A percentile compares a stretch with the other conserved stretches of the same genome.
Conservation (phyloP, 768 basidiomycete species). For the Podaxis rugospora region DNA sequence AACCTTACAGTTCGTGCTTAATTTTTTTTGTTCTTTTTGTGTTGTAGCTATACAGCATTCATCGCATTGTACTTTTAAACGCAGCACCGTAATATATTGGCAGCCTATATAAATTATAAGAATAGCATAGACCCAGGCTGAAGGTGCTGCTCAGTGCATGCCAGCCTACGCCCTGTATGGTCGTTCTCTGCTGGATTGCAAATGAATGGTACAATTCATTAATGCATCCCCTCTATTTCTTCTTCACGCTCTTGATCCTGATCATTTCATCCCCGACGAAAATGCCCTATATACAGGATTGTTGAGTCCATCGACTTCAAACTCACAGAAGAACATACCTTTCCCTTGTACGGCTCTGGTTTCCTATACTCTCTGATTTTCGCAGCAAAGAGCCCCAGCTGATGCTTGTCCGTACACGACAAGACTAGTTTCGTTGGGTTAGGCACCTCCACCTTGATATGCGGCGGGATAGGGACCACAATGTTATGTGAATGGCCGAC, state of each 20-base stretch:
- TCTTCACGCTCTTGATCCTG: conserved; percentile 88
- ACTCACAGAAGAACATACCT: conserved; percentile 50
- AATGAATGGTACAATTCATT: background rate
- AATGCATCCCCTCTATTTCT: conserved; percentile 67
- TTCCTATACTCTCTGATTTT: conserved; percentile 78
- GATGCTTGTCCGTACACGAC: conserved; percentile 83
- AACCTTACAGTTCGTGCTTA: background rate
- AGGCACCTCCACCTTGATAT: conserved; percentile 79
- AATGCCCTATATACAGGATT: conserved; percentile 57
- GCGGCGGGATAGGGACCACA: conserved; percentile 72
- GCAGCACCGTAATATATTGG: conserved; percentile 9
- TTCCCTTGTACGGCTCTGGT: conserved; percentile 97
- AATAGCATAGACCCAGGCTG: conserved; percentile 1
- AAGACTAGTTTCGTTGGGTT: conserved; percentile 81
- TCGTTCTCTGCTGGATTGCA: background rate
- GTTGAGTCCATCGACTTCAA: background rate
- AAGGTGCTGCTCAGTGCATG: background rate
- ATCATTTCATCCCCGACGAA: conserved; percentile 93
- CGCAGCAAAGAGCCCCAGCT: conserved; percentile 84
- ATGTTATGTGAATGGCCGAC: conserved; percentile 91
- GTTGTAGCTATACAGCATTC: conserved; percentile 10
- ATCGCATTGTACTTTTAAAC: conserved; percentile 7
- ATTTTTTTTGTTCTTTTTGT: background rate
- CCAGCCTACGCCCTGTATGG: background rate
- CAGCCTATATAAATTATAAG: background rate